Conservation (phyloP, 1,284 basidiomycete species). For the Cutaneotrichosporon sp. region DNA sequence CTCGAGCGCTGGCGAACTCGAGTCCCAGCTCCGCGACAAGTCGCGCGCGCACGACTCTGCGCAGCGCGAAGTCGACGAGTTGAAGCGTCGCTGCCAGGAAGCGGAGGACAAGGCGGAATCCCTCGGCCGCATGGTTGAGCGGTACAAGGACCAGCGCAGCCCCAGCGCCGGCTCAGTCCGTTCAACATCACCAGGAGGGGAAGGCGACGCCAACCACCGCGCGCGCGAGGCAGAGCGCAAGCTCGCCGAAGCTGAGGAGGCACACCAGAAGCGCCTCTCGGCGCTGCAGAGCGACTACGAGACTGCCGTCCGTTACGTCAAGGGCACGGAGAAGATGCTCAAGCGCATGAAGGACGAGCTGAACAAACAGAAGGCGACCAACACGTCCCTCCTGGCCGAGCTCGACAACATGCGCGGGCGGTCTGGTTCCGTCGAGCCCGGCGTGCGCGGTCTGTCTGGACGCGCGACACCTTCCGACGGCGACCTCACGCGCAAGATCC, state of each 20-base stretch:
- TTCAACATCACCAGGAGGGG: constrained; percentile 26
- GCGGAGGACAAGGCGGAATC: constrained; percentile 63
- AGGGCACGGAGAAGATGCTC: constrained; percentile 98
- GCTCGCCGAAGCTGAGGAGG: constrained; percentile 70
- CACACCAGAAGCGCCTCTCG: constrained; percentile 58
- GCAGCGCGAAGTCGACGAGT: constrained; percentile 50
- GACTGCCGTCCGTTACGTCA: constrained; percentile 50
- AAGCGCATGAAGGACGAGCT: constrained; percentile 93
- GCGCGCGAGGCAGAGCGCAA: constrained; percentile 58
- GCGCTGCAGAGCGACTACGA: constrained; percentile 95
- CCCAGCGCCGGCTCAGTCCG: constrained; percentile 37
- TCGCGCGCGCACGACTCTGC: constrained; percentile 63
- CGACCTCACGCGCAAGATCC: constrained; percentile 58
- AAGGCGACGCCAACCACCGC: constrained; percentile 51
- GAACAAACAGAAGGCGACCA: constrained; percentile 77
- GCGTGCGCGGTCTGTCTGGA: constrained; percentile 64
- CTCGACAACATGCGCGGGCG: constrained; percentile 64
- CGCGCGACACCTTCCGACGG: constrained; percentile 68
- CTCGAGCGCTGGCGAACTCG: constrained; percentile 57
- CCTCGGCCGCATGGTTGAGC: constrained; percentile 63
- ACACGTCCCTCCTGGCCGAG: constrained; percentile 71
- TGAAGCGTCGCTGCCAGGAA: constrained; percentile 62
- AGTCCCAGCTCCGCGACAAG: constrained; percentile 67
- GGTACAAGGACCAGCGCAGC: constrained; percentile 53
- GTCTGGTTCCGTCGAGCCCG: constrained; percentile 54